These are phyloP conservation scores for Auricularia sp. DNA, from an alignment of 768 basidiomycete genomes.

Conservation along the genomic window DNA sequence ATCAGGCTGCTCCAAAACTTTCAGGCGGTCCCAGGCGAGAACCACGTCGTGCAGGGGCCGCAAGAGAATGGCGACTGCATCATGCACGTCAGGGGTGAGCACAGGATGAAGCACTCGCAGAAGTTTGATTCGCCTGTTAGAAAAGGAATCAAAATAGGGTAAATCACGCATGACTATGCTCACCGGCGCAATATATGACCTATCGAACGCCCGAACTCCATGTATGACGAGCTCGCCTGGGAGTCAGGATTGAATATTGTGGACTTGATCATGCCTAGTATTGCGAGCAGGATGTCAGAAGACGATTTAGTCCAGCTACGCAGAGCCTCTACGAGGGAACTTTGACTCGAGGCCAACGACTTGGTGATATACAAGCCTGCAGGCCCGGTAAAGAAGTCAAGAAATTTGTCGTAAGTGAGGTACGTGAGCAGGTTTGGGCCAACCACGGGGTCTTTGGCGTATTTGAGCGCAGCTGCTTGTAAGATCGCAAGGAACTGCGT, in stretches of 20 bases:
- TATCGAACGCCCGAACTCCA: neutral
- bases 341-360: neutral
- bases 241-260: too few species aligned
- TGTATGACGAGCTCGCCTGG: neutral
- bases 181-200: neutral
- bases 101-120: neutral
- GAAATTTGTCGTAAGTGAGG: neutral
- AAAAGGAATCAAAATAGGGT: neutral
- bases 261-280: too few species aligned
- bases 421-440: neutral
- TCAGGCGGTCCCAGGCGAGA: neutral
- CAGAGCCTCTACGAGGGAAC: neutral
- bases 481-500: neutral
- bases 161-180: neutral
- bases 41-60: neutral
- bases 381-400: neutral
- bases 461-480: neutral
- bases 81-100: neutral
- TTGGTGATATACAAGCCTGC: neutral
- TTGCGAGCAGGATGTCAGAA: neutral
- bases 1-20: neutral
- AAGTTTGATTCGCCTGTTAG: neutral
- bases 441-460: neutral
- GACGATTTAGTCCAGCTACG: neutral
- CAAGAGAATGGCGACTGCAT: neutral